Base-by-base conservation (phyloP, 345 rosid genomes). In the Rhodamnia rubescens region DNA sequence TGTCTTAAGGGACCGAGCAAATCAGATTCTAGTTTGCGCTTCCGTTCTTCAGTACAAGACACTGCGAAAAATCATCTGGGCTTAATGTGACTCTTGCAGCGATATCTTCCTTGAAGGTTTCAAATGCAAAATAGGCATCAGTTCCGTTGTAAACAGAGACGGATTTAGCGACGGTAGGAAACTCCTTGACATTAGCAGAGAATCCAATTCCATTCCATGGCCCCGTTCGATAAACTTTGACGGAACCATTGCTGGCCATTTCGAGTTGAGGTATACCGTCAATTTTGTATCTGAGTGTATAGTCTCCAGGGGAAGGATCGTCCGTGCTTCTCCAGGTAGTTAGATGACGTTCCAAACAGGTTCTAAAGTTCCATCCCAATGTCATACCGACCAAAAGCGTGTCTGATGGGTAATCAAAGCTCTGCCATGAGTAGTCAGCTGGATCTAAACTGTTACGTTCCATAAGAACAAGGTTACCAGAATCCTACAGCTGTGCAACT, bases 171-270 rank as follows among this genome's bases (percentile, higher is more conserved):
- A 84, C 83, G 52, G 7, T 61, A 29, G 8, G 82, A 53, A 16
- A 85, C 9, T 86, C 15, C 80, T 69, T 6, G 89, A 88, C 1
- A 53, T 2, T 59, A 47, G 86, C 92, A 32, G 81, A 52, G 16
- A 90, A 86, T 21, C 56, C n/a, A 21, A 54, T 13, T 24, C 92
- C 94, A 81, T 90, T 90, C 92, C 92, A 92, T 1, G 91, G 81
- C 15, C 90, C 89, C 10, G 57, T 57, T 1, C 90, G 32, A 22
- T 78, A 86, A 8, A 4, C 54, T 8, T 27, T 29, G 27, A 15
- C 5, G 3, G 84, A 54, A 87, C n/a, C 89, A 87, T 86, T 59
- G 74, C 20, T 9, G 74, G 9, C 11, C 21, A 90, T 27, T 22
- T 87, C 85, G 7, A 86, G 4, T 27, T 86, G 84, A 12, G 88